Evolutionary conservation across 2,329 filamentous ascomycete species (phyloP), one percentile per base, ranked within the genome.

Genomic region (Colletotrichum abscissum): DNA sequence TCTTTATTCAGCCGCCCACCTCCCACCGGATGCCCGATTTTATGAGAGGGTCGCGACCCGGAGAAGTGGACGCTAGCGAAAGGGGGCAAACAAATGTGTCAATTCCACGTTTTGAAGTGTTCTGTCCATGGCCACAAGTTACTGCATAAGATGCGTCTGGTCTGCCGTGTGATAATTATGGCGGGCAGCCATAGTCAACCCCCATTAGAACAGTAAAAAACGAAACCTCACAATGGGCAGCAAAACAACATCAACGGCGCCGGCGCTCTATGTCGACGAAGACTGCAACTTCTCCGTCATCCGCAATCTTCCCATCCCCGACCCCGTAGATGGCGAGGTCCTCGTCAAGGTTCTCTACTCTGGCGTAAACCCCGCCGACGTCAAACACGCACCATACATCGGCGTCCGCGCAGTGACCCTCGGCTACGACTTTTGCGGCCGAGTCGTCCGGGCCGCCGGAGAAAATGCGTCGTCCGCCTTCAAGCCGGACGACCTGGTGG

Each of bases 361-460:
- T 5, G 70, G 70, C 62, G 70, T 73, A 11, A 73, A 73, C n/a
- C 67, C 70, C 5, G 67, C 67, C 33, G 70, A 73, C 49, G 24
- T 73, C 24, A 73, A 70, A 22, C 70, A 73, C 56, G 70, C 38
- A 0, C 26, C 26, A 26, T 3, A 28, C 19, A 33, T 73, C 16
- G 70, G 70, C 6, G 26, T 73, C 55, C 59, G 42, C 4, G 19
- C 42, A n/a, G 35, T 28, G 6, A 54, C 38, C 55, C 26, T 73
- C 14, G 70, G 70, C 35, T 73, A 73, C 56, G 70, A 73, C 58
- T 73, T 73, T 12, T 56, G 67, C 56, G 70, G 70, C 16, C 70
- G 49, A 33, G 67, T 73, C n/a, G 26, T 56, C 2, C 19, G 35
- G 6, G 55, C 66, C 0, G 24, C 66, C 0, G 49, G 24, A 5